phyloP scores from a whole-genome alignment of 179 eudicot species.

The Beta macrorhiza region DNA sequence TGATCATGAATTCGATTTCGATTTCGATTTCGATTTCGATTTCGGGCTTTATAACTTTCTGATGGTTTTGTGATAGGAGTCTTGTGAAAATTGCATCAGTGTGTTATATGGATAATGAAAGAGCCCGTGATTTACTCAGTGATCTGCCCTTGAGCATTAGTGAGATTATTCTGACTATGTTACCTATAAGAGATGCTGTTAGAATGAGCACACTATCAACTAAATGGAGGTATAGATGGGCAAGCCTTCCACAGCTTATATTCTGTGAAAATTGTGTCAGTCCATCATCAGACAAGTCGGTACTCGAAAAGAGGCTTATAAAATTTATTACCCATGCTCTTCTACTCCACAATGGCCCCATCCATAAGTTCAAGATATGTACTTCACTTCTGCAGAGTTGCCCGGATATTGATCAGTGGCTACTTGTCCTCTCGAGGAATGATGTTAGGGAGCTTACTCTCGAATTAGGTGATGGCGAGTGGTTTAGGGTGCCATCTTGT shows the following conservation, averaged over 20 bases:
- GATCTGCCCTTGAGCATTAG: slow-evolving; percentile 83
- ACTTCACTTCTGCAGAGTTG: slow-evolving; percentile 59
- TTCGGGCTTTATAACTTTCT: slow-evolving; percentile 7
- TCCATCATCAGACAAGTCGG: slow-evolving; percentile 43
- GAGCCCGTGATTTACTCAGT: slow-evolving; percentile 59
- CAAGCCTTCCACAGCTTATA: slow-evolving; percentile 62
- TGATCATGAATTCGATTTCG: not conserved
- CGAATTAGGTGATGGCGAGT: slow-evolving; percentile 77
- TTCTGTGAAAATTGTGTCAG: slow-evolving; percentile 66
- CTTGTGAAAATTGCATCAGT: slow-evolving; percentile 20
- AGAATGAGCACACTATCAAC: slow-evolving; percentile 74
- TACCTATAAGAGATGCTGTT: slow-evolving; percentile 84
- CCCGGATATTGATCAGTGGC: slow-evolving; percentile 88
- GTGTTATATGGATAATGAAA: slow-evolving; percentile 41
- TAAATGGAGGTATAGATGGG: slow-evolving; percentile 93
- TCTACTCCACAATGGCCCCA: slow-evolving; percentile 86
- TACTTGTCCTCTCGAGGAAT: slow-evolving; percentile 80
- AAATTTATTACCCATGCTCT: slow-evolving; percentile 66
- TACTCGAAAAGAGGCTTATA: slow-evolving; percentile 43
- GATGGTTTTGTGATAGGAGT: slow-evolving; percentile 15
- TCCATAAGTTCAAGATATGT: slow-evolving; percentile 65
- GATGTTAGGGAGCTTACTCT: slow-evolving; percentile 65
- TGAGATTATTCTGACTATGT: slow-evolving; percentile 65
- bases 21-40: not conserved
- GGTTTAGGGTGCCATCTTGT: slow-evolving; percentile 84